These are phyloP conservation scores for Limnanthes douglasii DNA, from an alignment of 345 rosid species.

Conservation along the genomic window DNA sequence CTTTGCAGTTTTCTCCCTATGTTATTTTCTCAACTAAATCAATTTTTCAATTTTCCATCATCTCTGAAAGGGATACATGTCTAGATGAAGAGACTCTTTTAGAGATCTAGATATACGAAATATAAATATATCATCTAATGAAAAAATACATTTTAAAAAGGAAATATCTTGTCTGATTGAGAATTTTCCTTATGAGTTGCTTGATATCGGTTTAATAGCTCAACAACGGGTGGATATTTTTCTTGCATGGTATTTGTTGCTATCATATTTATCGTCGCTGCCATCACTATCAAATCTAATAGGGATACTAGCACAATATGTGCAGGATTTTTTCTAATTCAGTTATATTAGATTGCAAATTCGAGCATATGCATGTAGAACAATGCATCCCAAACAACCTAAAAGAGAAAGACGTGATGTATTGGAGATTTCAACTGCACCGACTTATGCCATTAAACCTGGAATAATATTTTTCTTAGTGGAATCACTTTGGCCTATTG, in stretches of 20 bases:
- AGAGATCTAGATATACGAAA: slow-evolving; percentile 23
- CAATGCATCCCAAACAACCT: slow-evolving; percentile 30
- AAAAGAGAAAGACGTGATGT: slow-evolving; percentile 57
- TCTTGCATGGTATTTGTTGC: slow-evolving; percentile 79
- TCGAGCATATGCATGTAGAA: slow-evolving; percentile 79
- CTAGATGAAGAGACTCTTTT: slow-evolving; percentile 19
- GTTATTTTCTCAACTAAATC: slow-evolving; percentile 69
- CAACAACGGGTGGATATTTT: slow-evolving; percentile 57
- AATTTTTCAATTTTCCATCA: slow-evolving; percentile 44
- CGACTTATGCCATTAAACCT: slow-evolving; percentile 43
- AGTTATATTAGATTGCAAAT: slow-evolving; percentile 65
- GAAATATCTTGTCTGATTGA: slow-evolving; percentile 60
- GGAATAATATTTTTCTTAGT: slow-evolving; percentile 50
- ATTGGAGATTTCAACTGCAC: slow-evolving; percentile 56
- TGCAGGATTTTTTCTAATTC: slow-evolving; percentile 52
- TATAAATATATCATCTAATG: slow-evolving; percentile 32
- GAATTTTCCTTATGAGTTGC: slow-evolving; percentile 46
- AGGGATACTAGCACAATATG: slow-evolving; percentile 65
- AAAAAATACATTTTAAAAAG: slow-evolving; percentile 36
- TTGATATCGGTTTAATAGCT: slow-evolving; percentile 54
- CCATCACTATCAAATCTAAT: slow-evolving; percentile 48
- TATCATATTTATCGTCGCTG: slow-evolving; percentile 57
- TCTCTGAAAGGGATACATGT: slow-evolving; percentile 28
- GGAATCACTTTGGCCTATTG: slow-evolving; percentile 79
- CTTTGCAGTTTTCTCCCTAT: slow-evolving; percentile 75